These are phyloP conservation scores for Phascolomyces articulosus DNA, from an alignment of 371 early-diverging fungal species.

Conservation along the genomic window DNA sequence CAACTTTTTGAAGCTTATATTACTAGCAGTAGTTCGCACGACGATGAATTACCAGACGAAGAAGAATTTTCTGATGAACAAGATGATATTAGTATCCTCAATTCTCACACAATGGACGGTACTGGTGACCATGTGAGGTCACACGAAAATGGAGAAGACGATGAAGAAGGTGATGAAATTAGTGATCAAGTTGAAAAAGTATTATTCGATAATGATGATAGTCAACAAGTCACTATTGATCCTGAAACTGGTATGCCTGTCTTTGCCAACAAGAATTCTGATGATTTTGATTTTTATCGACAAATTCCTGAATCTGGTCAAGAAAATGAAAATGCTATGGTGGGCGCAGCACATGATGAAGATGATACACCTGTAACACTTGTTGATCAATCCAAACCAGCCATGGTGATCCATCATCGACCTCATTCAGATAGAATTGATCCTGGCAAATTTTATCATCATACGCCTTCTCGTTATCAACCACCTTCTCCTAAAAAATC, in stretches of 20 bases:
- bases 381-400: background rate
- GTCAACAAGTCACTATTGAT: slow-evolving; percentile 2
- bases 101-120: background rate
- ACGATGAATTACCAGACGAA: background rate
- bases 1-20: background rate
- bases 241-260: slow-evolving; percentile 9
- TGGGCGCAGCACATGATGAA: background rate
- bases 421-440: background rate
- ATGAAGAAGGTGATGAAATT: slow-evolving; percentile 9
- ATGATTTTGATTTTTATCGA: slow-evolving; percentile 8
- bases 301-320: background rate
- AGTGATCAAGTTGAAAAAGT: slow-evolving; percentile 1
- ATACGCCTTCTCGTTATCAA: background rate
- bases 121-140: background rate
- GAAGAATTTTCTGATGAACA: background rate
- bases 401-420: background rate
- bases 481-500: background rate
- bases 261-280: slow-evolving; percentile 9
- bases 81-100: background rate
- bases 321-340: background rate
- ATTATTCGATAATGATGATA: background rate
- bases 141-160: slow-evolving; percentile 1
- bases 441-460: background rate
- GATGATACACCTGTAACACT: background rate
- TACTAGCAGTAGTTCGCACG: background rate